Evolutionary conservation across 495 filamentous ascomycete species (phyloP).

Genomic region (Lasiosphaeria miniovina): DNA sequence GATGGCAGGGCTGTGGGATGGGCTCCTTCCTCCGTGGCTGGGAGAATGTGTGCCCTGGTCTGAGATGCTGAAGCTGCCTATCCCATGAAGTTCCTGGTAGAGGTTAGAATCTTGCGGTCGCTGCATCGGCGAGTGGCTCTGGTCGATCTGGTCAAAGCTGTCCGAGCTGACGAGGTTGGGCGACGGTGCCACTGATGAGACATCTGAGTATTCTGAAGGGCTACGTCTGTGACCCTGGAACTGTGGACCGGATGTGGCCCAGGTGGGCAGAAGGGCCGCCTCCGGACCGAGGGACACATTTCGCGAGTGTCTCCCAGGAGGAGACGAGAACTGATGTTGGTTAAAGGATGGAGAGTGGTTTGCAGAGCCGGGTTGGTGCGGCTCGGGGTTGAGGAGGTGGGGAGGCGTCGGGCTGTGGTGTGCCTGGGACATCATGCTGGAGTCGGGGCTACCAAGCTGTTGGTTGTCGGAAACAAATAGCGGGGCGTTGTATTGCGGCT

Average conservation of each 20-base stretch:
- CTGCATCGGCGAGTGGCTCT: slow-evolving; percentile 76
- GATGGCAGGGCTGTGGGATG: slow-evolving; percentile 78
- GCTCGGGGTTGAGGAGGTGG: slow-evolving; percentile 64
- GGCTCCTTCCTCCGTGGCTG: slow-evolving; percentile 62
- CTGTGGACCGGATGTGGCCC: slow-evolving; percentile 61
- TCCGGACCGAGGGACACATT: slow-evolving; percentile 79
- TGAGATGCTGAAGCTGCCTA: slow-evolving; percentile 78
- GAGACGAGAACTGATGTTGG: slow-evolving; percentile 53
- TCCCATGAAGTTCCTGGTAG: slow-evolving; percentile 73
- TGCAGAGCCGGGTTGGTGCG: slow-evolving; percentile 51
- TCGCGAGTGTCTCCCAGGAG: slow-evolving; percentile 63
- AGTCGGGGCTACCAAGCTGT: slow-evolving; percentile 53
- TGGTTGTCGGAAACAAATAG: slow-evolving; percentile 48
- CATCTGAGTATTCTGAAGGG: slow-evolving; percentile 88
- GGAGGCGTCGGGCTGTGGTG: slow-evolving; percentile 62
- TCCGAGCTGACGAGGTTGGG: slow-evolving; percentile 78
- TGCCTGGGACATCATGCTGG: slow-evolving; percentile 68
- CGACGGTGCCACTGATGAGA: slow-evolving; percentile 74
- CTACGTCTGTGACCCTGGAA: slow-evolving; percentile 78
- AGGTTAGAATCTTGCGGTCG: slow-evolving; percentile 66
- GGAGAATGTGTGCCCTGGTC: slow-evolving; percentile 60
- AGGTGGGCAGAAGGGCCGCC: slow-evolving; percentile 69
- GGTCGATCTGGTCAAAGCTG: slow-evolving; percentile 69
- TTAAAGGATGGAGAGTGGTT: slow-evolving; percentile 57
- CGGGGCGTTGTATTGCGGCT: slow-evolving; percentile 47